Evolutionary conservation across 2,329 filamentous ascomycete genomes (phyloP), one percentile per base, ranked within the genome.

Genomic region (Fusarium paranaense): DNA sequence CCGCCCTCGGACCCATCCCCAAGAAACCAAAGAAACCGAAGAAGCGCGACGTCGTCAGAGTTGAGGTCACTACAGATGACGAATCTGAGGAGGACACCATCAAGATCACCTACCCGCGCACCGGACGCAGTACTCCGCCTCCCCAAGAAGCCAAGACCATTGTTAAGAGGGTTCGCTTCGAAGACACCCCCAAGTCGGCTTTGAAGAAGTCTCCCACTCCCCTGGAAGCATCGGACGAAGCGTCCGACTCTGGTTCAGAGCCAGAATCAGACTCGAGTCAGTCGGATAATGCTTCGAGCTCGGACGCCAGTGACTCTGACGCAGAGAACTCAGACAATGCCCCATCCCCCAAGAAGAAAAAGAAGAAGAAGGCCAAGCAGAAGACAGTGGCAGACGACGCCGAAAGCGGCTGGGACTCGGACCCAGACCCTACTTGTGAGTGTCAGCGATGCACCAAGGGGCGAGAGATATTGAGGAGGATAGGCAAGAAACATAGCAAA

Each of bases 21-120:
- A 75, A 78, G 66, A 76, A 76, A 38, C 56, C 56, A 56, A 79
- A 79, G 25, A 76, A 64, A 22, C 76, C 62, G 22, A 79, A 65
- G 62, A 73, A 71, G 42, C 76, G 80, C 56, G 80, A 81, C 20
- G 78, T 85, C 13, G 75, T 86, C 66, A 82, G 77, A 25, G 76
- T 88, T 35, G 82, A 86, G 61, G 76, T 88, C 2, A 82, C 83
- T 16, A 89, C 88, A 13, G 87, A 90, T 69, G 87, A 89, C 50
- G 86, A 88, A 64, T 84, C 83, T n/a, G 84, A 86, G 9, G 81
- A 84, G 30, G 88, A 90, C 62, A 85, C 82, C 4, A 78, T 89
- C 62, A 83, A 80, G 20, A 78, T 90, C 40, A 87, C 86, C 2
- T 87, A 88, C 61, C 87, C 88, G 1, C 85, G 87, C 62, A 79